Percentiles rank a stretch among this genome's conserved stretches.
Conservation (phyloP, 1,139 yeast genomes). For the Arxiozyma slooffiae region DNA sequence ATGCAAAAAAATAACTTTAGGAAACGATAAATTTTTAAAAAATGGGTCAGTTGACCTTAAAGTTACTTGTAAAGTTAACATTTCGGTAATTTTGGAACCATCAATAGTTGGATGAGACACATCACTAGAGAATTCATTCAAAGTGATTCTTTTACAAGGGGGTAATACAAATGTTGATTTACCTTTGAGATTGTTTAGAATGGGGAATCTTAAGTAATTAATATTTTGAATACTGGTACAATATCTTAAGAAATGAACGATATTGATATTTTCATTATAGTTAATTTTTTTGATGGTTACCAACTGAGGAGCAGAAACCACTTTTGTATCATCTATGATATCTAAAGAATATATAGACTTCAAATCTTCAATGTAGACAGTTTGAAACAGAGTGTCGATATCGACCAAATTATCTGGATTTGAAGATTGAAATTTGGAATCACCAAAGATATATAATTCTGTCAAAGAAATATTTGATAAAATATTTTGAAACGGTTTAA, state of each 20-base stretch:
- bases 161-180: constrained; percentile 12
- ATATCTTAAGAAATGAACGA: constrained; percentile 10
- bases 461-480: constrained; percentile 11
- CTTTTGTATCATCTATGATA: constrained; percentile 10
- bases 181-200: constrained; percentile 5
- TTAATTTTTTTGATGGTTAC: constrained; percentile 14
- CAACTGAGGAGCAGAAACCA: constrained; percentile 14
- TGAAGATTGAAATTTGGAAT: neutral
- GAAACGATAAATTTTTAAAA: constrained; percentile 15
- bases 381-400: constrained; percentile 19
- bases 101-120: constrained; percentile 15
- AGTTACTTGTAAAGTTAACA: constrained; percentile 14
- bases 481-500: constrained; percentile 15
- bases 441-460: constrained; percentile 23
- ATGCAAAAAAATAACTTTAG: constrained; percentile 10
- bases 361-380: constrained; percentile 18
- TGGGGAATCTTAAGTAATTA: constrained; percentile 19
- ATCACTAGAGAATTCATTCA: constrained; percentile 16
- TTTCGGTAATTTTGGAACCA: constrained; percentile 13
- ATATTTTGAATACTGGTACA: constrained; percentile 16
- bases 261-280: constrained; percentile 3
- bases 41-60: constrained; percentile 14
- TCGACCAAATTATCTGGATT: constrained; percentile 16
- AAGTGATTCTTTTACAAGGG: constrained; percentile 15
- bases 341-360: constrained; percentile 17